Evolutionary conservation across 805 yeast species (phyloP), one percentile per base, ranked within the genome.

Genomic region (Nakazawaea sp.): DNA sequence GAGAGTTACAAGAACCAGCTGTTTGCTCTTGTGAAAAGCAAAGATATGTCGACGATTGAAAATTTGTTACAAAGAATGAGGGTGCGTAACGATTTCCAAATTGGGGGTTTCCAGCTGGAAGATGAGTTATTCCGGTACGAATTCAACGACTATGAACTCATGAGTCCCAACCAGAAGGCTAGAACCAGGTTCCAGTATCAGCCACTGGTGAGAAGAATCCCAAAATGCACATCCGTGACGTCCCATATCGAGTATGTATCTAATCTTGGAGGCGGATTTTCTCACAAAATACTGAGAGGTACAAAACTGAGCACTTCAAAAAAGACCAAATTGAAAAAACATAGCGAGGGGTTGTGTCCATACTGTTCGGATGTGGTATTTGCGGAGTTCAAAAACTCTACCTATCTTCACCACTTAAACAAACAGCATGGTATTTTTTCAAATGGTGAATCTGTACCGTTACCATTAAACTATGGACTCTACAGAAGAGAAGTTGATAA

Each of bases 381-480:
- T 30, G 46, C 44, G 38, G 50, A 49, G 36, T 45, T 58, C 31
- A 56, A 55, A 37, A 51, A 50, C 31, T 54, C 59, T 18, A 51
- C 48, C 29, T 56, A 55, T 30, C 36, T 56, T 15, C 61, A 56
- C 29, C 61, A 56, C 34, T 38, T 56, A 46, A 52, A 53, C 25
- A 58, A 55, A 35, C 53, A 46, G 32, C 61, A 56, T 36, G 61
- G 61, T 5, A 48, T 56, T 7, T 52, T 51, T 30, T 53, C 61
- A 6, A 49, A 53, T 30, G 59, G 59, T 7, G 46, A 47, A 13
- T 34, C 40, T 7, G 53, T 55, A 9, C 45, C 45, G 15, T 50
- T 47, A 3, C 59, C 61, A 3, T 28, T 36, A n/a, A 35, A 39
- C 9, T 34, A 47, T 10, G 50, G 48, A 5, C 16, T 24, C n/a